These are phyloP conservation scores for Thamnidium elegans DNA, from an alignment of 192 early-diverging fungal species.

Conservation along the genomic window DNA sequence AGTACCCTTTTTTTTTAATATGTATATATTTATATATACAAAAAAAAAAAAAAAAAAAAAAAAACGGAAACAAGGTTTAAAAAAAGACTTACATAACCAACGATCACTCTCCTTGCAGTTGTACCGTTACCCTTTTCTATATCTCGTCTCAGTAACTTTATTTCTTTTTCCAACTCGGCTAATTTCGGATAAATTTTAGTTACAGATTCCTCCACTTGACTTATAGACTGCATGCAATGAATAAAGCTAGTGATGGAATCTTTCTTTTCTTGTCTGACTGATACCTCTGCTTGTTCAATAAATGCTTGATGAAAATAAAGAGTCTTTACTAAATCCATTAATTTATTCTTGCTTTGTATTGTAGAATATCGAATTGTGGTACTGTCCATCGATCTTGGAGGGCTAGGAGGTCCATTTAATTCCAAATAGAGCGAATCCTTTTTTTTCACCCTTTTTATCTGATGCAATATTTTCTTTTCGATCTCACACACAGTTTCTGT, in stretches of 20 bases:
- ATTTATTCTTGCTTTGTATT: neutral
- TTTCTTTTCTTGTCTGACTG: neutral
- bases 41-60: neutral
- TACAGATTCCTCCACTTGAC: constrained; percentile 8
- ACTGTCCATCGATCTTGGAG: neutral
- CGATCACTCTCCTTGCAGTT: constrained; percentile 2
- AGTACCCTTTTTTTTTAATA: neutral
- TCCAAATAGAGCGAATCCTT: neutral
- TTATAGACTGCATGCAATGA: constrained; percentile 1
- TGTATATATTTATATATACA: neutral
- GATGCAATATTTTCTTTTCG: constrained; percentile 1
- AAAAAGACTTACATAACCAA: constrained; percentile 7
- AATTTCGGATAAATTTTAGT: constrained; percentile 6
- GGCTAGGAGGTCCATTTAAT: neutral
- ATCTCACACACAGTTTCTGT: constrained; percentile 6
- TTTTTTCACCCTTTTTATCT: neutral
- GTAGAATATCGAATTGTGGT: neutral
- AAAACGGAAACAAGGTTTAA: neutral
- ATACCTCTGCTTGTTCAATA: constrained; percentile 1
- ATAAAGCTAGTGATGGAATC: neutral
- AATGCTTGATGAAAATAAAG: constrained; percentile 6
- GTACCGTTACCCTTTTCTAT: constrained; percentile 10
- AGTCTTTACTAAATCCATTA: constrained; percentile 5
- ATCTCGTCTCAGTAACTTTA: neutral
- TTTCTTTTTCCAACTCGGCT: constrained; percentile 3